Evolutionary conservation across 495 filamentous ascomycete genomes (phyloP).

Genomic region (Lindgomyces ingoldianus): DNA sequence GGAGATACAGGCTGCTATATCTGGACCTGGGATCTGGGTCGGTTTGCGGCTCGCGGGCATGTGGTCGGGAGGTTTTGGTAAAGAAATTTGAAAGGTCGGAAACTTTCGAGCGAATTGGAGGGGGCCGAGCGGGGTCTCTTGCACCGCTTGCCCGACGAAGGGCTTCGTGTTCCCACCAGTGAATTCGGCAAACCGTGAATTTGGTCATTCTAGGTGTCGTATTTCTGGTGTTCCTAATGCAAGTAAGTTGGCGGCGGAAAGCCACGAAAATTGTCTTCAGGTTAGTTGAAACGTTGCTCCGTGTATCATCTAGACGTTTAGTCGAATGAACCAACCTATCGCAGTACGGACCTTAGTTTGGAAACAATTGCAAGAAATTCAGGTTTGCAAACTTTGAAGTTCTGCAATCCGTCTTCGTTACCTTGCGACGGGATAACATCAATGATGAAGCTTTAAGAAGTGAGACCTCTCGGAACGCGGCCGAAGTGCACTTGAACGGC

Average conservation of each 20-base stretch:
- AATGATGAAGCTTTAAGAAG: no score
- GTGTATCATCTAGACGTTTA: neutral
- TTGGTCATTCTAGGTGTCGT: neutral
- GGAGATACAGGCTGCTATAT: constrained; percentile 12
- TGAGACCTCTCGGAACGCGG: constrained; percentile 4
- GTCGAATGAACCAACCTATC: neutral
- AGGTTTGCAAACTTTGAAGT: no score
- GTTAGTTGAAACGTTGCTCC: neutral
- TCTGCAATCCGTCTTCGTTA: no score
- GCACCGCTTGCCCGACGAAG: constrained; percentile 7
- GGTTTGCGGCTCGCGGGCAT: constrained; percentile 22
- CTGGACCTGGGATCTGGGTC: constrained; percentile 11
- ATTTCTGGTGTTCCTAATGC: neutral
- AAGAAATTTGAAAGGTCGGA: constrained; percentile 14
- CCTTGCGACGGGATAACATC: no score
- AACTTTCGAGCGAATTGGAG: constrained; percentile 18
- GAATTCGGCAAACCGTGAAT: neutral
- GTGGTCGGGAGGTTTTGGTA: neutral
- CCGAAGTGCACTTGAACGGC: no score
- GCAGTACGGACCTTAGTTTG: neutral
- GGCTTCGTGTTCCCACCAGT: neutral
- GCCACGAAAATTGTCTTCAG: neutral
- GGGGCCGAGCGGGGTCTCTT: constrained; percentile 4
- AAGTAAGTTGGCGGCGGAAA: neutral
- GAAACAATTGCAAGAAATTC: no score